Evolutionary conservation across 108 stramenopile genomes (phyloP).

Genomic region (Discostella stelligeroides): DNA sequence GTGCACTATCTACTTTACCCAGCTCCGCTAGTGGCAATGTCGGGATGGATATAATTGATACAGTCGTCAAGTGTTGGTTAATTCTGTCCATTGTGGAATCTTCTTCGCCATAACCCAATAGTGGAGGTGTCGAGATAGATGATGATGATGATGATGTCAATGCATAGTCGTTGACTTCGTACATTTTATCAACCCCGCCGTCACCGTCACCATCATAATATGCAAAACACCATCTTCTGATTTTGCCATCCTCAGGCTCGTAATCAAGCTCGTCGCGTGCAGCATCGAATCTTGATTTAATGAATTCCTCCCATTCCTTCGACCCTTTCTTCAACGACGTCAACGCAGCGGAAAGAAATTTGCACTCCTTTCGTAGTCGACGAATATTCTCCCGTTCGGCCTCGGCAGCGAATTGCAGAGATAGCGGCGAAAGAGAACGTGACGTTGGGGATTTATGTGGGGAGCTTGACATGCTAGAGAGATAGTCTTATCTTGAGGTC

Average conservation of each 20-base stretch:
- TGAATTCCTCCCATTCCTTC: conserved; percentile 10
- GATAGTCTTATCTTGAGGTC: too few species aligned
- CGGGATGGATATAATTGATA: neutral
- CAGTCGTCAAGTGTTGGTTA: too few species aligned
- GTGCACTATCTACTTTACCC: neutral
- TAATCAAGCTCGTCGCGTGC: conserved; percentile 24
- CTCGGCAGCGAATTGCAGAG: conserved; percentile 21
- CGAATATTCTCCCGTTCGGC: conserved; percentile 19
- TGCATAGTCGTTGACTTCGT: too few species aligned
- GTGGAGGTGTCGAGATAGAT: too few species aligned
- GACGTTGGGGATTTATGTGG: conserved; percentile 6
- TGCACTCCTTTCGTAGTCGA: conserved; percentile 12
- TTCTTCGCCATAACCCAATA: too few species aligned
- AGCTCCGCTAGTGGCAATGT: neutral
- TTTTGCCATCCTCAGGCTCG: conserved; percentile 17
- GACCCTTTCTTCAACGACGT: conserved; percentile 6
- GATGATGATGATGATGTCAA: too few species aligned
- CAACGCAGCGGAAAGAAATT: conserved; percentile 4
- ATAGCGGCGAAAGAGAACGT: conserved; percentile 23
- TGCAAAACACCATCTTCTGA: conserved; percentile 10
- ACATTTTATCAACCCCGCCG: too few species aligned
- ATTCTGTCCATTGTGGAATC: too few species aligned
- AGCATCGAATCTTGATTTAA: conserved; percentile 20
- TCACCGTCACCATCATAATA: neutral
- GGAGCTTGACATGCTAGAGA: neutral